Evolutionary conservation across 2,329 filamentous ascomycete species (phyloP), one percentile per base, ranked within the genome.

Genomic region (Diaporthe eres): DNA sequence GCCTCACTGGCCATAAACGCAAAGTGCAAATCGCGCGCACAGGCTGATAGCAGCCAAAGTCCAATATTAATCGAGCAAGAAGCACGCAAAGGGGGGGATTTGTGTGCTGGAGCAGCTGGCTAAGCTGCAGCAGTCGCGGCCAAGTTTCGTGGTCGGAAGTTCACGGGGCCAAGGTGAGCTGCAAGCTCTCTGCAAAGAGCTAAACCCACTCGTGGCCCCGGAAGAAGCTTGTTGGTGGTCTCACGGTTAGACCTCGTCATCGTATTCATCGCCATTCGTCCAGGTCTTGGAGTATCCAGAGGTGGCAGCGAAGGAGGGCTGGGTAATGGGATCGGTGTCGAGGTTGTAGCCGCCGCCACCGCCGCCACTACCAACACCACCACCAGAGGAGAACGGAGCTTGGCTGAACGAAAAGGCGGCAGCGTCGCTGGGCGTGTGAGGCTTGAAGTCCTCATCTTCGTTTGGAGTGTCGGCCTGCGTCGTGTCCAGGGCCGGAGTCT

Each of bases 391-490:
- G n/a, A 39, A n/a, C 34, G 58, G 37, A 63, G 57, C n/a, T 10
- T 73, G 58, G 55, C n/a, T 42, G 39, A 73, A 73, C 3, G 71
- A 73, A n/a, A n/a, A 65, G 1, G 71, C 47, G 8, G 58, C 34
- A 22, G 58, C 42, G 42, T 76, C 60, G 47, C 22, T 57, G 31
- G 71, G 65, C 3, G 60, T 68, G 13, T 65, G 44, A 4, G 51
- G 74, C 70, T 77, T 74, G 53, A 74, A 58, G 39, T 53, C 65
- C 17, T 74, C 65, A 22, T 68, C 44, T 34, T 75, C 75, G 22
- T 70, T 72, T 4, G 78, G 77, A 5, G 78, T 78, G n/a, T 78
- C 72, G 42, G 72, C 63, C 72, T 78, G 77, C 57, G 77, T 79
- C 53, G 78, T 58, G 34, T 79, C 78, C 34, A 78, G 60, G 47